Evolutionary conservation across 441 rosid species (phyloP), one percentile per base, ranked within the genome.

Genomic region (Gossypium davidsonii): DNA sequence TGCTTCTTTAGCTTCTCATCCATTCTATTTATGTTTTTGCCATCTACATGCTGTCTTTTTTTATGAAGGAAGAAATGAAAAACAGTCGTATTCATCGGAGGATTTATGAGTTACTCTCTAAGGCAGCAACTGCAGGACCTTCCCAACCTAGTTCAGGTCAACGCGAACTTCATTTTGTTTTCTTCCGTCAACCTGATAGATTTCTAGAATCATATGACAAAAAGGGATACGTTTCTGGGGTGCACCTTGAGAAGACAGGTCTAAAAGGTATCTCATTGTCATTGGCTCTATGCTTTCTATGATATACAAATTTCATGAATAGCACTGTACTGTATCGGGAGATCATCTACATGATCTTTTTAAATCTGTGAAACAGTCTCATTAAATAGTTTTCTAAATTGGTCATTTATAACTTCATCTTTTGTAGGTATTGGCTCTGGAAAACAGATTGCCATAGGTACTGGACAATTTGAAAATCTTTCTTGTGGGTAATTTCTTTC

Each of bases 121-220:
- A 87, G 82, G 94, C 93, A 92, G 87, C 87, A 65, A 44, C 78
- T 52, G 75, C 84, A 4, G 79, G 75, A 74, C 73, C 80, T 74
- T 78, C 87, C 58, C 60, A 68, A 74, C 85, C 84, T n/a, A 78
- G 76, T 73, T 77, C 86, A 52, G 88, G 83, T 79, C 91, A 85
- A 77, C 85, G 83, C 44, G 93, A 94, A 81, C 93, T 94, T 70
- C 93, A 91, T 74, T 92, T 94, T 84, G 83, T 90, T 83, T 94
- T 94, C 89, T 92, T 89, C 81, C 82, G 75, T 74, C 90, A 87
- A 74, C 97, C 98, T 79, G 85, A 84, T 60, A 79, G 72, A 71
- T 91, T 95, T 82, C 73, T 90, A 17, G 91, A 85, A 73, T 89
- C 95, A 67, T 75, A 76, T 70, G 89, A 84, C 42, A 81, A 78